A percentile compares a stretch with the other conserved stretches of the same genome.
Conservation (phyloP, 441 rosid species). For the Euphorbia celastroides region DNA sequence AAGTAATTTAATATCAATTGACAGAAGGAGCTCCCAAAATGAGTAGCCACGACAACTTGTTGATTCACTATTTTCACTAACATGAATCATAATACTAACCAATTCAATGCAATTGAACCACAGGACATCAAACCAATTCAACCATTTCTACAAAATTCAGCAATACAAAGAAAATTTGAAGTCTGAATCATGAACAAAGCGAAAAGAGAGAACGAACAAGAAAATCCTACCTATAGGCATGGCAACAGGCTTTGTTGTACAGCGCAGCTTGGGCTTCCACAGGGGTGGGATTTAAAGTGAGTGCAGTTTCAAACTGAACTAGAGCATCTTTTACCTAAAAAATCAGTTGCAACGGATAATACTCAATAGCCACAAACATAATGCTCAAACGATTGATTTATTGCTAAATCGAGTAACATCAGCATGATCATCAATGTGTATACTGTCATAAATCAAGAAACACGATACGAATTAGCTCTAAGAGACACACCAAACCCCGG, state of each 20-base stretch:
- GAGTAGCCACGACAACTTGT: background rate
- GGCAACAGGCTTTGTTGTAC: slow-evolving; percentile 93
- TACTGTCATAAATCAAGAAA: too few relatives aligned
- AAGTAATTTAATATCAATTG: background rate
- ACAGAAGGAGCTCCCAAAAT: background rate
- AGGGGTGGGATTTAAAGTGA: slow-evolving; percentile 64
- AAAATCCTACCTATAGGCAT: slow-evolving; percentile 58
- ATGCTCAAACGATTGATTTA: background rate
- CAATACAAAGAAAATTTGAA: background rate
- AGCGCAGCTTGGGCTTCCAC: slow-evolving; percentile 87
- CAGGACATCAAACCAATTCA: background rate
- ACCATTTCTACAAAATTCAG: background rate
- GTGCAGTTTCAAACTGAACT: slow-evolving; percentile 71
- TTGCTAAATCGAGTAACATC: background rate
- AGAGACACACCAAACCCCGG: background rate
- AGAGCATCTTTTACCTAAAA: slow-evolving; percentile 89
- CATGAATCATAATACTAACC: too few relatives aligned
- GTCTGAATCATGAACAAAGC: background rate
- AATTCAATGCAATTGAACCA: background rate
- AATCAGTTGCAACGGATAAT: slow-evolving; percentile 1
- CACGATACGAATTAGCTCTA: background rate
- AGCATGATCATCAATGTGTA: background rate
- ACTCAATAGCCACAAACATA: background rate
- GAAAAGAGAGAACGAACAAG: background rate
- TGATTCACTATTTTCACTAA: background rate